Conservation (phyloP, 768 basidiomycete species). For the Suillus clintonianus region DNA sequence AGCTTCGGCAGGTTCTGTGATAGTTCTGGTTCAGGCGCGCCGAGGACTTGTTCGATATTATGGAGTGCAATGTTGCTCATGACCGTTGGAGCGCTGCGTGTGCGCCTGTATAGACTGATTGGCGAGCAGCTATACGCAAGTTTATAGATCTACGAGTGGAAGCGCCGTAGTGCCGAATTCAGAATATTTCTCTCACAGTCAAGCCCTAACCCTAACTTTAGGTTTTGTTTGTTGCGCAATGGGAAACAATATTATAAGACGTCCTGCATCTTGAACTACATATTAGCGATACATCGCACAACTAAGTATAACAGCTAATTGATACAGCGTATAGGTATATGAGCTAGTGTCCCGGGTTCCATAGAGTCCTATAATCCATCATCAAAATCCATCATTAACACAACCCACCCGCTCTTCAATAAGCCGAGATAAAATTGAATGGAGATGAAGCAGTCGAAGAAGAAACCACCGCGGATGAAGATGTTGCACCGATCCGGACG, state of each 20-base stretch:
- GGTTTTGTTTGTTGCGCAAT: background rate
- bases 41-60: constrained; percentile 19
- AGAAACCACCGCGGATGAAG: background rate
- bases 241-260: background rate
- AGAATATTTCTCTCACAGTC: background rate
- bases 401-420: background rate
- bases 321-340: constrained; percentile 1
- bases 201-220: background rate
- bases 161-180: background rate
- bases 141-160: background rate
- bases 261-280: background rate
- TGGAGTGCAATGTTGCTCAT: constrained; percentile 16
- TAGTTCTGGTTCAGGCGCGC: constrained; percentile 11
- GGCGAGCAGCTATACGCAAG: background rate
- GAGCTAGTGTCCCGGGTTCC: background rate
- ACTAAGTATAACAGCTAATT: background rate
- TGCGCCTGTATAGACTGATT: background rate
- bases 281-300: background rate
- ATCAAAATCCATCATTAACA: background rate
- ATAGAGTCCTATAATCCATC: background rate
- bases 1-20: constrained; percentile 18
- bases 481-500: too few species aligned
- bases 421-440: constrained; percentile 4
- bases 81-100: background rate
- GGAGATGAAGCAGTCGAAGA: constrained; percentile 1